These are phyloP conservation scores for Vitis hybrid DNA, from an alignment of 177 flowering plant genomes.

Conservation along the genomic window DNA sequence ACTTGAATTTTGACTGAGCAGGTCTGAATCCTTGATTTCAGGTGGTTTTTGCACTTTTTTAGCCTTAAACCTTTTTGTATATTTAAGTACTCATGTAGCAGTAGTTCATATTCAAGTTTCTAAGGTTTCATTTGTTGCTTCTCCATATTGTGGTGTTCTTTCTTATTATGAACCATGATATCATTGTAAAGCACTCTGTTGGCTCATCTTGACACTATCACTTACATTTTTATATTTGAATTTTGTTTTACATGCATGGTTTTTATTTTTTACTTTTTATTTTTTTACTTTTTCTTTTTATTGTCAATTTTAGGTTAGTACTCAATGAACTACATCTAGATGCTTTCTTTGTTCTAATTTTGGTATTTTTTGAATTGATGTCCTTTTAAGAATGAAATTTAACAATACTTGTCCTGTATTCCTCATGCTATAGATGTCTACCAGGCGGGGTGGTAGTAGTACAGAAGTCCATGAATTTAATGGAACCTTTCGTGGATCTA, in stretches of 20 bases:
- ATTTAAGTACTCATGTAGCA: too few species aligned
- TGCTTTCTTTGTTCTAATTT: neutral
- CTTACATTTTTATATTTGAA: too few species aligned
- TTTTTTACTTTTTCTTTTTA: neutral
- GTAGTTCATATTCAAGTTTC: too few species aligned
- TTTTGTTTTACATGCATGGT: neutral
- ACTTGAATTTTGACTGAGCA: too few species aligned
- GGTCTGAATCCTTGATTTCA: too few species aligned
- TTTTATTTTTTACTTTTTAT: neutral
- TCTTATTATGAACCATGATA: too few species aligned
- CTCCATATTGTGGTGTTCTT: too few species aligned
- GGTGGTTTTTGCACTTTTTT: too few species aligned
- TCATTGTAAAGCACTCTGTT: too few species aligned
- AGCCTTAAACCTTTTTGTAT: too few species aligned
- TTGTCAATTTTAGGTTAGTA: neutral
- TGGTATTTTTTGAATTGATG: neutral
- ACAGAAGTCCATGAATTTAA: constrained; percentile 98
- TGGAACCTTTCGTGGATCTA: constrained; percentile 56
- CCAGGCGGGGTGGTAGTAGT: constrained; percentile 73
- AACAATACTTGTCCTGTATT: neutral
- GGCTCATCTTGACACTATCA: too few species aligned
- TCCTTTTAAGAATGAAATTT: neutral
- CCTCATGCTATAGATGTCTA: constrained; percentile 63
- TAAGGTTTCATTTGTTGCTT: too few species aligned
- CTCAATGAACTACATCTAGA: neutral